Evolutionary conservation across 2,329 filamentous ascomycete genomes (phyloP).

Genomic region (Lizonia empirigonia): DNA sequence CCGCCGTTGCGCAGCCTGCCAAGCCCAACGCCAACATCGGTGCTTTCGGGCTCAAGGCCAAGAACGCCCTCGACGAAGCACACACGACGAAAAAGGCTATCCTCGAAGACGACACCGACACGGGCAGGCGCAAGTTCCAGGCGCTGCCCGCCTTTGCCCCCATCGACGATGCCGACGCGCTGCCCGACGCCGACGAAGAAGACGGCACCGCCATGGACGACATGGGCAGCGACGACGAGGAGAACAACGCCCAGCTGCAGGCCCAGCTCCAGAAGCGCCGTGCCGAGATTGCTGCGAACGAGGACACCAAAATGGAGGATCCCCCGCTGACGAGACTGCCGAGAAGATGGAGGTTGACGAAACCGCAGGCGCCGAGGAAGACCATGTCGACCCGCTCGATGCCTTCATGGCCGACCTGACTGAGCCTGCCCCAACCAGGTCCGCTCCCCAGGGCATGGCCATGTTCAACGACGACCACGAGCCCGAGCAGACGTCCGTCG

Average conservation of each 20-base stretch:
- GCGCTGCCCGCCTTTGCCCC: conserved; percentile 78
- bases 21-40: conserved; percentile 77
- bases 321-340: conserved; percentile 33
- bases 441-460: conserved; percentile 73
- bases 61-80: conserved; percentile 68
- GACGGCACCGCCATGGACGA: conserved; percentile 77
- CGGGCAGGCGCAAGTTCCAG: conserved; percentile 79
- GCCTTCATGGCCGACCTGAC: conserved; percentile 86
- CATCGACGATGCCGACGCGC: conserved; percentile 50
- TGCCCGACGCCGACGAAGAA: conserved; percentile 55
- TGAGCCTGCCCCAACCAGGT: conserved; percentile 48
- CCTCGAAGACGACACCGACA: conserved; percentile 86
- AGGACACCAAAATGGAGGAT: conserved; percentile 55
- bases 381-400: conserved; percentile 86
- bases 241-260: conserved; percentile 80
- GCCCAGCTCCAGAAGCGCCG: conserved; percentile 77
- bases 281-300: conserved; percentile 58
- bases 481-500: conserved; percentile 65
- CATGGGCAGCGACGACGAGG: conserved; percentile 83
- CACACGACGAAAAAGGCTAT: conserved; percentile 76
- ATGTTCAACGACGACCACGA: conserved; percentile 89
- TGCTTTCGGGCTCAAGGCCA: conserved; percentile 77
- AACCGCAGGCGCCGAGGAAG: conserved; percentile 60
- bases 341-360: conserved; percentile 65
- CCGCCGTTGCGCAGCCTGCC: conserved; percentile 59